These are phyloP conservation scores for Talaromyces sp. DNA, from an alignment of 2,329 filamentous ascomycete species.

Conservation along the genomic window DNA sequence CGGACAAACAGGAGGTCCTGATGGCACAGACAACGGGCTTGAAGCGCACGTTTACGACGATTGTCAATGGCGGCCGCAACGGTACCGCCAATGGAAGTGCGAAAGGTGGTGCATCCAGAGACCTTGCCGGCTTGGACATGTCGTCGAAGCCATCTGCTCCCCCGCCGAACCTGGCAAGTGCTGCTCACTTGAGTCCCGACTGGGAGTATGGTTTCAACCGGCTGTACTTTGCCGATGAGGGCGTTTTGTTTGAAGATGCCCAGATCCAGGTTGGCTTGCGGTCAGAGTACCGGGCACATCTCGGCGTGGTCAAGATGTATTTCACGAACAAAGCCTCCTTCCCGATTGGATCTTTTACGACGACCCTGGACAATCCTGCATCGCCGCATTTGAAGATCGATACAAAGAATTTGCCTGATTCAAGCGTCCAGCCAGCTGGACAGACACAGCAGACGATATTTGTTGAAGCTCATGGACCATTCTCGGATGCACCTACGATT, in stretches of 20 bases:
- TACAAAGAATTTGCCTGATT: constrained; percentile 83
- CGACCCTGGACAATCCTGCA: constrained; percentile 73
- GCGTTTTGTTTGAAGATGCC: constrained; percentile 89
- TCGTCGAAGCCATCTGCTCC: constrained; percentile 55
- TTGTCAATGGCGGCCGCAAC: constrained; percentile 42
- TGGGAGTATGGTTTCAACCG: constrained; percentile 91
- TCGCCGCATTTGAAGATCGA: constrained; percentile 75
- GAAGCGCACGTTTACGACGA: constrained; percentile 76
- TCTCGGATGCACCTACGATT: constrained; percentile 82
- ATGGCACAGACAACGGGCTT: constrained; percentile 78
- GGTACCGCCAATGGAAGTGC: constrained; percentile 32
- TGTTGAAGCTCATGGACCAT: constrained; percentile 82
- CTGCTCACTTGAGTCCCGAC: constrained; percentile 86
- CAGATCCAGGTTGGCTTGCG: constrained; percentile 90
- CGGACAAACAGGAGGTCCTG: constrained; percentile 73
- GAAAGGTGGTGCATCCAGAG: constrained; percentile 53
- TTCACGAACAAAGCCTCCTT: constrained; percentile 92
- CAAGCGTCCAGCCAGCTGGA: constrained; percentile 67
- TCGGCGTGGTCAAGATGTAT: constrained; percentile 93
- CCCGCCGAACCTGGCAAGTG: constrained; percentile 79
- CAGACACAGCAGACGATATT: constrained; percentile 94
- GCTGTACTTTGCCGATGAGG: constrained; percentile 75
- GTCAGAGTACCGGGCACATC: constrained; percentile 91
- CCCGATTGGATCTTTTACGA: constrained; percentile 86
- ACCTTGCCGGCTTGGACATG: constrained; percentile 82